Conservation (phyloP, 108 stramenopile genomes). For the Fistulifera pelliculosa region DNA sequence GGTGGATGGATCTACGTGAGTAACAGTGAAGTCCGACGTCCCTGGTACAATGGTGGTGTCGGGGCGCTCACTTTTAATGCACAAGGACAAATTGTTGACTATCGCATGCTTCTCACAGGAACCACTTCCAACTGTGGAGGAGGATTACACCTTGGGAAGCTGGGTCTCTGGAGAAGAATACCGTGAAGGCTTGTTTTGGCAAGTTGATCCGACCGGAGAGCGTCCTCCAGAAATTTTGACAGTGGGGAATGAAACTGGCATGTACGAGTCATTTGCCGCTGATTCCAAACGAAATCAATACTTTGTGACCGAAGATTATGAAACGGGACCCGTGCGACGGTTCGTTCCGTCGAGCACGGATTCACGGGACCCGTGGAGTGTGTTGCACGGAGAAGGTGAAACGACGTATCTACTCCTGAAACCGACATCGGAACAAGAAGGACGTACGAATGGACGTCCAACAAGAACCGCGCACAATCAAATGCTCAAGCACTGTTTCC, state of each 20-base stretch:
- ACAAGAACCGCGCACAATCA: slow-evolving; percentile 2
- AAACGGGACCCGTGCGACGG: slow-evolving; percentile 29
- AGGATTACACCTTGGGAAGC: slow-evolving; percentile 42
- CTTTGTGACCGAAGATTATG: slow-evolving; percentile 46
- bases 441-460: slow-evolving; percentile 13
- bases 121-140: slow-evolving; percentile 47
- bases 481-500: slow-evolving; percentile 17
- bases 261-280: slow-evolving; percentile 33
- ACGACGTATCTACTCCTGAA: background rate
- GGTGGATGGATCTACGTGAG: slow-evolving; percentile 53
- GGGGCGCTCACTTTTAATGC: slow-evolving; percentile 27
- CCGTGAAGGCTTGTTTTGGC: slow-evolving; percentile 11
- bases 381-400: slow-evolving; percentile 8
- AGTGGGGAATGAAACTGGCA: slow-evolving; percentile 26
- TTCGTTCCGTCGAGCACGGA: slow-evolving; percentile 23
- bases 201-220: slow-evolving; percentile 26
- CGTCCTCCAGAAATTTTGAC: slow-evolving; percentile 21
- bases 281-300: slow-evolving; percentile 23
- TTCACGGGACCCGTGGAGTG: slow-evolving; percentile 16
- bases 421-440: background rate
- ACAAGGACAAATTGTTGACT: slow-evolving; percentile 27
- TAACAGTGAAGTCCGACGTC: slow-evolving; percentile 32
- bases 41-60: slow-evolving; percentile 27
- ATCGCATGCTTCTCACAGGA: slow-evolving; percentile 14
- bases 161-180: slow-evolving; percentile 46